Evolutionary conservation across 2,329 filamentous ascomycete species (phyloP).

Genomic region (Colletotrichum sp.): DNA sequence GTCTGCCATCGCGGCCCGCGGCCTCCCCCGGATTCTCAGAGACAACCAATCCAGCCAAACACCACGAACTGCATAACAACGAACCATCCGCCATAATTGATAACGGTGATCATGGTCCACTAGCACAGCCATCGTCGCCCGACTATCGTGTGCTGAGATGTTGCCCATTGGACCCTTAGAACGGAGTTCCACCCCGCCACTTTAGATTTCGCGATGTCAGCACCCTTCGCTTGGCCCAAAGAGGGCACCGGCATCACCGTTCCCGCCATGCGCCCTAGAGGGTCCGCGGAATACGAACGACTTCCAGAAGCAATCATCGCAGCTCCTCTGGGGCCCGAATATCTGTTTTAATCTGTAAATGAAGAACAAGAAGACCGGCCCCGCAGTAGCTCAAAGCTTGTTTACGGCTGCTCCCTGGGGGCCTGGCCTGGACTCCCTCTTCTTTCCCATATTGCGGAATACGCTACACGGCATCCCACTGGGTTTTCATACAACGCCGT

Average conservation of each 20-base stretch:
- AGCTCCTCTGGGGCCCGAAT: background rate
- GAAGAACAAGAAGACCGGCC: background rate
- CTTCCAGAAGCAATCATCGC: background rate
- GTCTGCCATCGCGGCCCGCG: background rate
- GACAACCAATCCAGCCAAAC: background rate
- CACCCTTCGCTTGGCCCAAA: background rate
- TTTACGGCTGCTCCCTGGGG: background rate
- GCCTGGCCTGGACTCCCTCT: background rate
- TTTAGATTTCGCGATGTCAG: background rate
- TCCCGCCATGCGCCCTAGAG: background rate
- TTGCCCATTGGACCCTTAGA: background rate
- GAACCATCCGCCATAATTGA: background rate
- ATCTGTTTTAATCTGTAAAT: background rate
- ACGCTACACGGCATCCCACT: background rate
- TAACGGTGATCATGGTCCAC: background rate
- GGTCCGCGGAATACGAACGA: background rate
- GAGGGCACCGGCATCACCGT: background rate
- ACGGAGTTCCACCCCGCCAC: background rate
- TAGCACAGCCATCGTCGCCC: background rate
- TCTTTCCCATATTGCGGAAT: background rate
- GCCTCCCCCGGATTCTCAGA: background rate
- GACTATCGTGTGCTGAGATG: background rate
- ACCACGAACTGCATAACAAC: background rate
- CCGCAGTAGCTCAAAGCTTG: constrained; percentile 14
- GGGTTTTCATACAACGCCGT: background rate